Evolutionary conservation across 2,329 filamentous ascomycete genomes (phyloP), one percentile per base, ranked within the genome.

Genomic region (Ophiostoma triangulosporum): DNA sequence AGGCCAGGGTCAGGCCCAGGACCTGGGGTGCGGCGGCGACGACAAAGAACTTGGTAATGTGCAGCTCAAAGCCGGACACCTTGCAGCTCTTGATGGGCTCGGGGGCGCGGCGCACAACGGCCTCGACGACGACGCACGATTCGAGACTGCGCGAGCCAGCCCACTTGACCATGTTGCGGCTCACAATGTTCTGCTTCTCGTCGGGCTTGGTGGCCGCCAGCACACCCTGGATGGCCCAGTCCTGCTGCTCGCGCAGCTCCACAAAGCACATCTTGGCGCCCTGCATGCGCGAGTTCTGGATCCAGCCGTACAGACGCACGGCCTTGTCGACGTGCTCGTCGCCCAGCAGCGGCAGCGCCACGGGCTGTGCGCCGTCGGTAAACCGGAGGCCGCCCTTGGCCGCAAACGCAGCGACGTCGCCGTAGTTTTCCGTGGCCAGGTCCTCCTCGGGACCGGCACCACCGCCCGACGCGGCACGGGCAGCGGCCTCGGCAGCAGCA

Each of bases 121-220:
- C 93, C 63, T 94, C 86, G 56, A 96, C 82, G 38, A 83, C 73
- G 26, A 96, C 82, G 61, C 86, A 89, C 61, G 84, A 88, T 74
- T 96, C 91, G 46, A 84, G 75, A 64, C 80, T 84, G 60, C 95
- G 70, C 43, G 73, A 77, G 48, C 79, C 80, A 50, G 85, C 81
- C 80, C 86, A 97, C 72, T 97, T 97, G 65, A 96, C 87, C 91
- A 97, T 97, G 69, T 87, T 88, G 66, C 83, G 84, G 57, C 80
- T 86, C 35, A 89, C 78, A 6, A 70, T 70, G 50, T 71, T 77
- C 62, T 88, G 80, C 65, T 74, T 69, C 26, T 78, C 79, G 49
- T 48, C 55, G 29, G 52, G 43, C 55, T 49, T 50, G 4, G 52
- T 56, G 15, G 80, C 84, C 17, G 77, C 76, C 15, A 88, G 73